Percentiles rank a stretch among this genome's conserved stretches.
phyloP scores from a whole-genome alignment of 1,284 basidiomycete species.

The Tilletia horrida region DNA sequence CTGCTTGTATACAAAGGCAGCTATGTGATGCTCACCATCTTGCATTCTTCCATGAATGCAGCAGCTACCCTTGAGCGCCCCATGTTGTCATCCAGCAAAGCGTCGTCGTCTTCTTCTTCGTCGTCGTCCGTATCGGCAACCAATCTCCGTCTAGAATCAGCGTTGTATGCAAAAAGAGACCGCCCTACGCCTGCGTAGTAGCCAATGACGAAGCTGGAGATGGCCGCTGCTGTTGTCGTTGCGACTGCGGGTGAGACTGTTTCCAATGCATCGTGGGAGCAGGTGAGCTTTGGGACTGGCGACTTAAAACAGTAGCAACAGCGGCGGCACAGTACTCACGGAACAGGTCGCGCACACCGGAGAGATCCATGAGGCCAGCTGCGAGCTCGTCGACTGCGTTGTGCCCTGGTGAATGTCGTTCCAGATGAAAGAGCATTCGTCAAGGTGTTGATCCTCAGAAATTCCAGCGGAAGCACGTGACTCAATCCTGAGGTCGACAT shows the following conservation, averaged over 20 bases:
- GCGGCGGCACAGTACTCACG: too few relatives aligned
- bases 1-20: too few relatives aligned
- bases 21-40: conserved; percentile 40
- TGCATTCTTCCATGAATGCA: conserved; percentile 42
- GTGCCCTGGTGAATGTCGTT: too few relatives aligned
- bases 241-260: conserved; percentile 11
- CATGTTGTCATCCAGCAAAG: conserved; percentile 28
- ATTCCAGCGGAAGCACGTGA: too few relatives aligned
- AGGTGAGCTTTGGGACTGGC: not conserved
- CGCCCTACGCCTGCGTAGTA: conserved; percentile 42
- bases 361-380: too few relatives aligned
- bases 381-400: too few relatives aligned
- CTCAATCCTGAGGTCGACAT: too few relatives aligned
- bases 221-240: conserved; percentile 27
- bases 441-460: too few relatives aligned
- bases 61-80: conserved; percentile 20
- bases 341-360: too few relatives aligned
- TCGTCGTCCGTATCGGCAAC: not conserved
- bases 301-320: too few relatives aligned
- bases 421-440: too few relatives aligned
- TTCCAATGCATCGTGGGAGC: too few relatives aligned
- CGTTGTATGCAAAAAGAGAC: conserved; percentile 40
- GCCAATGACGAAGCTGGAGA: conserved; percentile 41
- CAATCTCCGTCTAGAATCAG: conserved; percentile 17
- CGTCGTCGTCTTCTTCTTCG: conserved; percentile 24